Percentiles rank a stretch among this genome's conserved stretches.
phyloP scores from a whole-genome alignment of 176 grass and related monocot species.

The Lolium multiflorum region DNA sequence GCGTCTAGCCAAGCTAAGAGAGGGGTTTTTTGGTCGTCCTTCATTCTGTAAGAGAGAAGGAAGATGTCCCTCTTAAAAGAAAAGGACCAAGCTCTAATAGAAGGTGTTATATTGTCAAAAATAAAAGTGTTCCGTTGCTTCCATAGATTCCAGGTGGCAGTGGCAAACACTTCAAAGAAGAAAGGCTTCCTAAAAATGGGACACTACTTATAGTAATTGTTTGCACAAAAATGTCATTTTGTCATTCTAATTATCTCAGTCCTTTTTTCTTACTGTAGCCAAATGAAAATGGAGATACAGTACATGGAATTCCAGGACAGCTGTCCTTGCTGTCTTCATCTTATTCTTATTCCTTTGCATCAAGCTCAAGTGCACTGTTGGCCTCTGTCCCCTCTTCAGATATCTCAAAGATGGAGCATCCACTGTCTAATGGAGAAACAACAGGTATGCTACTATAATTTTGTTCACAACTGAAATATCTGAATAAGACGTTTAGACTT shows the following conservation, averaged over 20 bases:
- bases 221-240: not conserved
- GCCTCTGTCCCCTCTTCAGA: conserved; percentile 28
- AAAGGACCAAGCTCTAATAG: too few relatives aligned
- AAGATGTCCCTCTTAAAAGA: too few relatives aligned
- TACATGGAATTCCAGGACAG: conserved; percentile 1
- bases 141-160: too few relatives aligned
- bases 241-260: not conserved
- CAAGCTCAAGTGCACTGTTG: conserved; percentile 42
- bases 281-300: conserved; percentile 11
- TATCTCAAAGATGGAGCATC: conserved; percentile 4
- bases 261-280: conserved; percentile 35
- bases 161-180: too few relatives aligned
- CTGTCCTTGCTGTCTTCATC: conserved; percentile 1
- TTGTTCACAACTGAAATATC: conserved; percentile 10
- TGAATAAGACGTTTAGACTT: conserved; percentile 15
- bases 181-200: not conserved
- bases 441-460: conserved; percentile 34
- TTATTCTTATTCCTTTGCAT: conserved; percentile 17
- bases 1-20: too few relatives aligned
- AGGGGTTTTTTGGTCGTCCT: too few relatives aligned
- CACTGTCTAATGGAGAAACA: conserved; percentile 38
- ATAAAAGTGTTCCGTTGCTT: too few relatives aligned
- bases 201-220: not conserved
- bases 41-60: too few relatives aligned
- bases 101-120: too few relatives aligned